phyloP scores from a whole-genome alignment of 2,329 filamentous ascomycete genomes.

The Penicillium sp. region DNA sequence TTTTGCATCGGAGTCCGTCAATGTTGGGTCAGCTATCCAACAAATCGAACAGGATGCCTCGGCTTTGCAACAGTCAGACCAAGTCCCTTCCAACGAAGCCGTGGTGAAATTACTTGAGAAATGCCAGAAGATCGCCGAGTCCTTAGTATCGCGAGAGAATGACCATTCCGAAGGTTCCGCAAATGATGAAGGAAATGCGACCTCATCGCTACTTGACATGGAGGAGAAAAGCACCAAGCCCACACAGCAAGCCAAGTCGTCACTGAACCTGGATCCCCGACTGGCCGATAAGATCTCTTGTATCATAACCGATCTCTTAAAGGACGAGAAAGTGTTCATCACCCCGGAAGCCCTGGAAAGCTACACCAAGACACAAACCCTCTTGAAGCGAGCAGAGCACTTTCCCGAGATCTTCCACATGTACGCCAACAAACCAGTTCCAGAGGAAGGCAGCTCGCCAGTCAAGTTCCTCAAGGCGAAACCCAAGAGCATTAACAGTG shows the following conservation, averaged over 20 bases:
- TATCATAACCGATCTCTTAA: conserved; percentile 68
- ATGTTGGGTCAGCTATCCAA: conserved; percentile 30
- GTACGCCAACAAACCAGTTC: conserved; percentile 79
- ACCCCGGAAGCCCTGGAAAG: conserved; percentile 68
- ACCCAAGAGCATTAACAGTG: conserved; percentile 68
- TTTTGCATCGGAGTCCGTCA: conserved; percentile 21
- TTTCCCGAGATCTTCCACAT: conserved; percentile 78
- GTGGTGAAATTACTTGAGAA: conserved; percentile 36
- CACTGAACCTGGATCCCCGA: conserved; percentile 35
- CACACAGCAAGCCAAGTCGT: conserved; percentile 20
- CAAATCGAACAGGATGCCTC: conserved; percentile 29
- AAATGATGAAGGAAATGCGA: conserved; percentile 35
- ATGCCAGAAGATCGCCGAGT: conserved; percentile 36
- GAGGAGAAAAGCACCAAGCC: conserved; percentile 35
- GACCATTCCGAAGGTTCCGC: conserved; percentile 15
- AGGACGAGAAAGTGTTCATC: conserved; percentile 77
- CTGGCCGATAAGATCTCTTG: conserved; percentile 50
- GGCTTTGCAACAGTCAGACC: conserved; percentile 29
- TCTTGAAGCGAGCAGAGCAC: conserved; percentile 71
- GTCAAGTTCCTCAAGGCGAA: conserved; percentile 64
- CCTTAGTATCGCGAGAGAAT: conserved; percentile 29
- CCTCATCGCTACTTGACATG: conserved; percentile 43
- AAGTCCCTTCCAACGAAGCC: conserved; percentile 36
- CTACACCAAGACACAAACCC: conserved; percentile 76
- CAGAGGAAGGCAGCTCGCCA: conserved; percentile 60